Base-by-base conservation (phyloP, 305 asterid genomes). In the Plantago coronopus region DNA sequence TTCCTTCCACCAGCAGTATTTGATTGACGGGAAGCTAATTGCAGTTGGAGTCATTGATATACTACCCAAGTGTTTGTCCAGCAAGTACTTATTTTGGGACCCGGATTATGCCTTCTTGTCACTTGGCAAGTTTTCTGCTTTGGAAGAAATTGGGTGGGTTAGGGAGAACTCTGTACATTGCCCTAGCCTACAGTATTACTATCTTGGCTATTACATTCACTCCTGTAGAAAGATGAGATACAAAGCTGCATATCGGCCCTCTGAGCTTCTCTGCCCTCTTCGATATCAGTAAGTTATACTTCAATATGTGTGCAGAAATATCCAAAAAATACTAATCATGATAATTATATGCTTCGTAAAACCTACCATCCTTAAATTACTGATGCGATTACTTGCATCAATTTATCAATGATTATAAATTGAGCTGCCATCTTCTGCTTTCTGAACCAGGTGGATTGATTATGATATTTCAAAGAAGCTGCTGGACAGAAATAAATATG, bases 71-170 rank as follows among this genome's bases (percentile, higher is more conserved):
- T 89, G 96, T 79, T 78, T 87, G 77, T 93, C 99, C 9, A 93
- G 97, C 85, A 93, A 93, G 76, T 93, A 93, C 76, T 80, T 93
- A 65, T 93, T 93, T 72, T 89, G 99, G 99, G 99, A 93, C 75
- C 99, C 99, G 43, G 99, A 87, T 66, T 69, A 85, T 62, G 90
- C 99, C 70, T 70, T 69, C 69, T 71, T 93, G 63, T 93, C 99
- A 29, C 93, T 89, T 56, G 99, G 99, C n/a, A 93, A 89, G 73
- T 85, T 76, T 75, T 87, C 99, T 11, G 95, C 97, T 77, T 69
- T 87, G 55, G 79, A 89, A 80, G 99, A 93, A 78, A 87, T 93
- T 72, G 72, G 64, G 63, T 93, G 96, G 85, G 78, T 93, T 60
- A 72, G 61, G 49, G 84, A 85, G 85, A 93, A 79, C 75, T 83